Percentiles rank a stretch among this genome's conserved stretches.
Evolutionary conservation across 768 basidiomycete genomes (phyloP).

Genomic region (Psilocybe tampanensis): DNA sequence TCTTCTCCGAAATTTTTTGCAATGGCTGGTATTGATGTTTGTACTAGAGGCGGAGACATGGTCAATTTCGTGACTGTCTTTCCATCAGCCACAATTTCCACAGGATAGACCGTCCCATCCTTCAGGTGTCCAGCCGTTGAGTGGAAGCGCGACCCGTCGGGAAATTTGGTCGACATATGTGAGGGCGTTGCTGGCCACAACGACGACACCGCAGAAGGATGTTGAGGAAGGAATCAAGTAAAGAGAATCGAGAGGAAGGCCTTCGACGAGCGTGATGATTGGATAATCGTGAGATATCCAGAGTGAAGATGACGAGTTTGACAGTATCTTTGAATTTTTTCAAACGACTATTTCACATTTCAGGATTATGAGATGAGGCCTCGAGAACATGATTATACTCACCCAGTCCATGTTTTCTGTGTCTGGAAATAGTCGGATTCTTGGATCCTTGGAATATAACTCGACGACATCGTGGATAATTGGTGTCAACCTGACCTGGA

Average conservation of each 20-base stretch:
- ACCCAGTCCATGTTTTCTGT: conserved; percentile 93
- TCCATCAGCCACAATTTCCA: conserved; percentile 77
- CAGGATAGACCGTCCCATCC: conserved; percentile 76
- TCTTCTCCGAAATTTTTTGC: conserved; percentile 52
- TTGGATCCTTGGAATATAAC: conserved; percentile 93
- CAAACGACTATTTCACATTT: conserved; percentile 56
- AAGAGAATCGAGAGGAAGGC: conserved; percentile 74
- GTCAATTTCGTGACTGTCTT: conserved; percentile 66
- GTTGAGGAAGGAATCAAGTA: conserved; percentile 69
- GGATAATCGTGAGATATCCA: conserved; percentile 85
- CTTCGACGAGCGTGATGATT: conserved; percentile 72
- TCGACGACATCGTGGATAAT: conserved; percentile 85
- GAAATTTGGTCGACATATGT: conserved; percentile 90
- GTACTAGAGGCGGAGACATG: conserved; percentile 61
- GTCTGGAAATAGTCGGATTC: conserved; percentile 87
- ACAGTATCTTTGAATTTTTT: conserved; percentile 86
- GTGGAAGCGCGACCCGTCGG: conserved; percentile 67
- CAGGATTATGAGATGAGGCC: neutral
- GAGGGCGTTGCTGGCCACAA: conserved; percentile 78
- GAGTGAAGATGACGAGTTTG: conserved; percentile 80
- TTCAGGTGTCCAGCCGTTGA: conserved; percentile 85
- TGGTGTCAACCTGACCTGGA: conserved; percentile 69
- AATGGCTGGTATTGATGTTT: conserved; percentile 65
- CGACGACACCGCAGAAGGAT: conserved; percentile 78
- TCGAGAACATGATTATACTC: conserved; percentile 23